Evolutionary conservation across 495 filamentous ascomycete species (phyloP), one percentile per base, ranked within the genome.

Genomic region (Astrothelium subdiscretum): DNA sequence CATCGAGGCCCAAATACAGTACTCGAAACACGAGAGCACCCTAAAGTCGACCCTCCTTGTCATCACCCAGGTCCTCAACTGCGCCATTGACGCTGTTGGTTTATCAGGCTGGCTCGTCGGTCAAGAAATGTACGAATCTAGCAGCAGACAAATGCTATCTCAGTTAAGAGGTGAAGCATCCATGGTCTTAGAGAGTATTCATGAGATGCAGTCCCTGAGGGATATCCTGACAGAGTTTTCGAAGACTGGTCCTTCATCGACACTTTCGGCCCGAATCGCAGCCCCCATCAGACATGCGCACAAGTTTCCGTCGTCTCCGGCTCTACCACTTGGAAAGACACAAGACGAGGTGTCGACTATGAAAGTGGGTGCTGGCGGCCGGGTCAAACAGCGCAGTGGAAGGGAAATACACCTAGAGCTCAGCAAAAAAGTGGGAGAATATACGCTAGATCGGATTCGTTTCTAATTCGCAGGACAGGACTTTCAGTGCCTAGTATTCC

Each of bases 21-120:
- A 35, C n/a, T 24, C 57, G 12, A 26, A 20, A 35, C 57, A 58
- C 78, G 80, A 31, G 75, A 81, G 3, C 20, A 11, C 13, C 81
- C 83, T 59, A 71, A 78, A 29, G 79, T 81, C 3, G n/a, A 68
- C 72, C 11, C 68, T 80, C n/a, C 60, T 57, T 38, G 63, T 72
- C 43, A 83, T 90, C 61, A 79, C 81, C 32, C 81, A 85, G 59
- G 74, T 95, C 8, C 79, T 96, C 35, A 87, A 82, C 68, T 84
- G 85, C 65, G 85, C 88, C 43, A 78, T 96, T 11, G 91, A 97
- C 74, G 85, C 89, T 11, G 81, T 96, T n/a, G 90, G 91, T 11
- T 79, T 88, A 20, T 85, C 81, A 13, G 89, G 90, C 31, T 97
- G 89, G 88, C 82, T 96, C 59, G 76, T 95, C 52, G 76, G 67